Base-by-base conservation (phyloP, 441 rosid species). In the Populus hybrid region DNA sequence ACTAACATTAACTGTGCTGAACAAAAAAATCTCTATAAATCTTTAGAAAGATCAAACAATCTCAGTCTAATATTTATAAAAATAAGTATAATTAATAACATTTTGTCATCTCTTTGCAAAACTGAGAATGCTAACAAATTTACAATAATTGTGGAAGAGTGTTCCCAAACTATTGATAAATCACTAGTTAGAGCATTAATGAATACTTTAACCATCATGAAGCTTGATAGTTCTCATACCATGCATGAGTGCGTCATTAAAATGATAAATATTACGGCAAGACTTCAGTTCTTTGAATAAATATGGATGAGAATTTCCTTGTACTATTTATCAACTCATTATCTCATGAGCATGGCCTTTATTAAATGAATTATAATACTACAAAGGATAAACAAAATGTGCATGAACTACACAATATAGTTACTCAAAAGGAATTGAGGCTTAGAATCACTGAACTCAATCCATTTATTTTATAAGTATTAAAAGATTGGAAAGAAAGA, bases 41-140 rank as follows among this genome's bases (percentile, higher is more conserved):
- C 23, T n/a, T 82, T 36, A 46, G 67, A 65, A 67, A 63, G 73
- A 63, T 79, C 66, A 0, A 81, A 79, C 11, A 75, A 11, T 35
- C 1, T 76, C 6, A 32, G 78, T n/a, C 34, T 70, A 18, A 74
- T 77, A 73, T 65, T 66, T 54, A 54, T 76, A 64, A 1, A 26
- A 76, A 78, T 42, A 64, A 46, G 2, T 5, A 0, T 72, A 0
- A 20, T 66, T 21, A 80, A 28, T 66, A 80, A 79, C 67, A 36
- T 2, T 46, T n/a, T 36, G 79, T n/a, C 26, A 16, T 42, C 12
- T 24, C 0, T 80, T 74, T 46, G 10, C 8, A 42, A 74, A 35
- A 80, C 30, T 65, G 2, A 77, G 3, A 40, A 35, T 70, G 78
- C 75, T 26, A 79, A 73, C 18, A 30, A 79, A 76, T 68, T 59